A percentile compares a stretch with the other conserved stretches of the same genome.
These are phyloP conservation scores for Bacterosira constricta DNA, from an alignment of 108 stramenopile species.

Conservation along the genomic window DNA sequence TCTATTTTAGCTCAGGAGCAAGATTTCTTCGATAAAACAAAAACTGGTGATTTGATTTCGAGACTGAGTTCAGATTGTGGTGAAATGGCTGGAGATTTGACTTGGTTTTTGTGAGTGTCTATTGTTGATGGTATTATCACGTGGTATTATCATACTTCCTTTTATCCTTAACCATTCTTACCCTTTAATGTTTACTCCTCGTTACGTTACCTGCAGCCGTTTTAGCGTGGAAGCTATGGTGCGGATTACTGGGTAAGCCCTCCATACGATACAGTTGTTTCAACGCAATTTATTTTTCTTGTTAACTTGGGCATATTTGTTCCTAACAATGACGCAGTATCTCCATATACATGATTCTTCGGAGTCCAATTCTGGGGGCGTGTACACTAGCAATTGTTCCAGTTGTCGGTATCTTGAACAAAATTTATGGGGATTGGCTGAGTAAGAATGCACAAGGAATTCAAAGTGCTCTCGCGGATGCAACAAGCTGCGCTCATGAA, in stretches of 20 bases:
- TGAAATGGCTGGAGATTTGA: conserved; percentile 88
- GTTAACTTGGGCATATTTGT: not conserved
- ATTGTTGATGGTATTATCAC: not conserved
- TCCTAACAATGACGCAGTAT: conserved; percentile 29
- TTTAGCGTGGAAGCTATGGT: conserved; percentile 88
- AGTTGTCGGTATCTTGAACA: conserved; percentile 81
- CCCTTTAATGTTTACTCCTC: not conserved
- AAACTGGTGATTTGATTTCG: conserved; percentile 78
- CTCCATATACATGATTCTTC: conserved; percentile 78
- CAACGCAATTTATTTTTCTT: too few relatives aligned
- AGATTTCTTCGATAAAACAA: conserved; percentile 76
- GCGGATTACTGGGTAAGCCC: conserved; percentile 63
- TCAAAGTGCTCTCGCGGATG: conserved; percentile 85
- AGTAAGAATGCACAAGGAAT: conserved; percentile 69
- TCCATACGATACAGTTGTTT: not conserved
- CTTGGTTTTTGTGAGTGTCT: conserved; percentile 63
- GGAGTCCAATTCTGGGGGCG: conserved; percentile 70
- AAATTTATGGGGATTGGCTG: conserved; percentile 85
- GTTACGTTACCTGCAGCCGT: conserved; percentile 48
- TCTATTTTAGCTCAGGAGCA: conserved; percentile 79
- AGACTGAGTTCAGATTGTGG: conserved; percentile 88
- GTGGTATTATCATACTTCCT: not conserved
- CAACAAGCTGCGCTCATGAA: conserved; percentile 84
- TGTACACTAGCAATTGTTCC: conserved; percentile 83
- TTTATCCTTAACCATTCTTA: not conserved